Base-by-base conservation (phyloP, 192 early-diverging fungal species). In the Entomortierella beljakovae region DNA sequence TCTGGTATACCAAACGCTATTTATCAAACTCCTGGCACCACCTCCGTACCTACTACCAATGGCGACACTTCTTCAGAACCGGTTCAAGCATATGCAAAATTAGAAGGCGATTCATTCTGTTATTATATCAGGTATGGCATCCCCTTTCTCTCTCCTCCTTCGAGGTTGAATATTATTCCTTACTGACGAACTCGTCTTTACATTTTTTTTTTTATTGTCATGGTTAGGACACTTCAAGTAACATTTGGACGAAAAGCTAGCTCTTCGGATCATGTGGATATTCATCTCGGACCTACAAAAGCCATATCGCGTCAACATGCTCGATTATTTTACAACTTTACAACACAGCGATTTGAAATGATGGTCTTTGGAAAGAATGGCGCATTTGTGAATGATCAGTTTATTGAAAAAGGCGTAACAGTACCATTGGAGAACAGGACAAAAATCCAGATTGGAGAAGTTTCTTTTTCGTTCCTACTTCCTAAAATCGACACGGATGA, bases 311-410 rank as follows among this genome's bases (percentile, higher is more conserved):
- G 96, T 26, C 86, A 90, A 71, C 96, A 97, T 57, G 94, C 94
- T 16, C 87, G 89, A 23, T 91, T 97, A 20, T 87, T 88, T 71
- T 97, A 93, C 86, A 97, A 94, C 84, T 94, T 94, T 81, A 80
- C 85, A 31, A 89, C 82, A 22, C 89, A 92, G 66, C 83, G 87
- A 28, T 97, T 95, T 83, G 96, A 97, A 80, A 79, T 97, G 81
- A 87, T 88, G 73, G 91, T 96, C 20, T 86, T 90, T 70, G 96
- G 96, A 13, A 95, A 95, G 66, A 97, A 97, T 84, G 96, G 96
- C 7, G 91, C 91, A 28, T 87, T 92, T 76, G 89, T 97, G n/a
- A 90, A 97, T 79, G 93, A 92, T 52, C 85, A 87, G 60, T 96
- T 92, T 85, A 83, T 92, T 34, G 85, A 90, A 68, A 84, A 87